These are phyloP conservation scores for Hypoxylon sp. DNA, from an alignment of 2,329 filamentous ascomycete genomes.

Conservation along the genomic window DNA sequence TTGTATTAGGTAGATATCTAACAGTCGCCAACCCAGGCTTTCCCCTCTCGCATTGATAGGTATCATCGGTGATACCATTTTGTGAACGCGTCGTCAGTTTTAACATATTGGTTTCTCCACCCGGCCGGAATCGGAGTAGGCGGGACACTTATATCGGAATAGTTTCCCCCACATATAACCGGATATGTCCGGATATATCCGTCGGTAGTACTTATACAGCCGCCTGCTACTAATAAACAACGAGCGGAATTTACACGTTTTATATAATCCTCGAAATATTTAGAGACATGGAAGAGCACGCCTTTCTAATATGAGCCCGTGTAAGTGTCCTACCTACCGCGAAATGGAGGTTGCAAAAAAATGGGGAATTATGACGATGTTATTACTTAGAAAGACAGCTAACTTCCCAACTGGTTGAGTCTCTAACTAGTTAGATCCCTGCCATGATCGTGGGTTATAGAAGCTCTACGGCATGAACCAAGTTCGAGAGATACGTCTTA, in stretches of 20 bases:
- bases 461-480: too few relatives aligned
- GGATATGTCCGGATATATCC: conserved; percentile 26
- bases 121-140: conserved; percentile 34
- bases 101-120: conserved; percentile 3
- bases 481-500: too few relatives aligned
- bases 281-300: too few relatives aligned
- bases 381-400: too few relatives aligned
- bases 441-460: too few relatives aligned
- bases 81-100: neutral
- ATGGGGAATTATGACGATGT: too few relatives aligned
- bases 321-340: neutral
- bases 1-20: neutral
- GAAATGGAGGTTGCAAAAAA: too few relatives aligned
- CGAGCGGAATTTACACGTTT: neutral
- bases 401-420: too few relatives aligned
- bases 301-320: neutral
- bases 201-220: conserved; percentile 7
- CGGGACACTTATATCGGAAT: conserved; percentile 21
- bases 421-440: too few relatives aligned
- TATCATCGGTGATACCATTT: neutral
- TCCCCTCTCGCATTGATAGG: neutral
- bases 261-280: too few relatives aligned
- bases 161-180: conserved; percentile 21
- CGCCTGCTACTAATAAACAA: neutral
- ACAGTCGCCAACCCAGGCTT: neutral